These are phyloP conservation scores for Teratosphaeria pseudoeucalypti DNA, from an alignment of 2,329 filamentous ascomycete species.

Conservation along the genomic window DNA sequence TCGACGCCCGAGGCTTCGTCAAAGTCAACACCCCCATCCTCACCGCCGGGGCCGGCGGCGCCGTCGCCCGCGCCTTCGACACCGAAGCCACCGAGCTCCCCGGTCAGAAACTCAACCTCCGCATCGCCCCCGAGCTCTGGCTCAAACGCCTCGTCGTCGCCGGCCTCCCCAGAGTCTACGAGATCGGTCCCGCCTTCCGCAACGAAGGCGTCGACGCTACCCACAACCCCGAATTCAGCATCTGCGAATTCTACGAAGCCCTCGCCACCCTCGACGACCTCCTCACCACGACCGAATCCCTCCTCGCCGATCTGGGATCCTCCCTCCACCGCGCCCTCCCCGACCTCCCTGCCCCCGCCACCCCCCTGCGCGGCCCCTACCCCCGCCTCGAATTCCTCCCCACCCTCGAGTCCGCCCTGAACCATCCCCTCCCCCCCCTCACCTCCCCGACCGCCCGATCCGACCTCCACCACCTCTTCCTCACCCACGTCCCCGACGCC, in stretches of 20 bases:
- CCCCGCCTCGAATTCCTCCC: slow-evolving; percentile 72
- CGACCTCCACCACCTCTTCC: slow-evolving; percentile 48
- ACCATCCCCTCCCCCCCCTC: slow-evolving; percentile 45
- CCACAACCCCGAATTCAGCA: slow-evolving; percentile 96
- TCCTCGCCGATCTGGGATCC: slow-evolving; percentile 38
- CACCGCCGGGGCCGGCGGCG: slow-evolving; percentile 72
- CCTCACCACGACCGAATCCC: slow-evolving; percentile 62
- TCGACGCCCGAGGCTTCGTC: slow-evolving; percentile 62
- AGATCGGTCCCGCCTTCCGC: slow-evolving; percentile 84
- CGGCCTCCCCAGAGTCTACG: slow-evolving; percentile 79
- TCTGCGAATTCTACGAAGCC: slow-evolving; percentile 91
- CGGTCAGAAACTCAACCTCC: slow-evolving; percentile 60
- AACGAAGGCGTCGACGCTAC: slow-evolving; percentile 82
- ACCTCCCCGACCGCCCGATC: slow-evolving; percentile 42
- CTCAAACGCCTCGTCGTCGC: slow-evolving; percentile 85
- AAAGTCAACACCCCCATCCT: slow-evolving; percentile 90
- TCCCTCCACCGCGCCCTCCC: slow-evolving; percentile 3
- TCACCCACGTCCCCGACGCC: slow-evolving; percentile 16
- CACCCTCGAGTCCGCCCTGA: slow-evolving; percentile 57
- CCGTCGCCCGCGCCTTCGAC: slow-evolving; percentile 74
- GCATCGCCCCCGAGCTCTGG: slow-evolving; percentile 91
- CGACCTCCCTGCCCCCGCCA: slow-evolving; percentile 20
- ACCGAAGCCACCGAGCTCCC: slow-evolving; percentile 69
- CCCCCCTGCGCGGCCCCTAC: slow-evolving; percentile 30
- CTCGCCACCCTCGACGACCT: slow-evolving; percentile 68